phyloP scores from a whole-genome alignment of 2,329 filamentous ascomycete species.

The Aschersonia sp. region DNA sequence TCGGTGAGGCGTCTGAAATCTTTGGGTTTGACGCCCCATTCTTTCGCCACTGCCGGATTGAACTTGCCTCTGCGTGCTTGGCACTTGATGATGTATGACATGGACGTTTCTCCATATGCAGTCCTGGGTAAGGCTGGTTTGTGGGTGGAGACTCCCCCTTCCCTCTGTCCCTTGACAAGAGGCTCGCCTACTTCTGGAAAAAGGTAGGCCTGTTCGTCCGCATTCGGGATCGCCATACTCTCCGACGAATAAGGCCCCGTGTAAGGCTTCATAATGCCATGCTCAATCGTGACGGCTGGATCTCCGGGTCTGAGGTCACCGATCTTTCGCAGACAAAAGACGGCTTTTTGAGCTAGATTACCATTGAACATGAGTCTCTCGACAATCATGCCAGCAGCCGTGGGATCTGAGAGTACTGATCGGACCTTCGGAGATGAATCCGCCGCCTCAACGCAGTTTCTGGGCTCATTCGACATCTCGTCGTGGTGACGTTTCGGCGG shows the following conservation, averaged over 20 bases:
- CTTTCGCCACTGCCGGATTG: slow-evolving; percentile 45
- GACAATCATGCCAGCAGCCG: slow-evolving; percentile 15
- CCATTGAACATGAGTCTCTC: slow-evolving; percentile 22
- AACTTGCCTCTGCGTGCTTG: slow-evolving; percentile 72
- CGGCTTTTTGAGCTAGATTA: slow-evolving; percentile 9
- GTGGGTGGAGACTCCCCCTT: slow-evolving; percentile 10
- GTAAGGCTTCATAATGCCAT: slow-evolving; percentile 55
- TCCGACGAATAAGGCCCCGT: slow-evolving; percentile 35
- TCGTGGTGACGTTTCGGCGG: slow-evolving; percentile 18
- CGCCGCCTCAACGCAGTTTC: neutral
- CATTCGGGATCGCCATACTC: slow-evolving; percentile 7
- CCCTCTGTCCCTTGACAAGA: neutral
- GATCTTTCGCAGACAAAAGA: slow-evolving; percentile 12
- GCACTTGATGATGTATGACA: slow-evolving; percentile 78
- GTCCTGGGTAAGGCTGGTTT: slow-evolving; percentile 47
- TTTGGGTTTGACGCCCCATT: slow-evolving; percentile 43
- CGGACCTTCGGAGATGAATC: slow-evolving; percentile 3
- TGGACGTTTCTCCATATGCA: slow-evolving; percentile 46
- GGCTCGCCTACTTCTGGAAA: slow-evolving; percentile 9
- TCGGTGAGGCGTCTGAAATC: slow-evolving; percentile 45
- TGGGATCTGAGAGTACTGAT: slow-evolving; percentile 13
- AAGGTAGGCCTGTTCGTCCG: slow-evolving; percentile 13
- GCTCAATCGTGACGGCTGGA: slow-evolving; percentile 42
- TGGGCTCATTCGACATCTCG: slow-evolving; percentile 4
- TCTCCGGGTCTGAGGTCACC: slow-evolving; percentile 15